Conservation (phyloP, 257 asterid species). For the Schizonepeta tenuifolia region DNA sequence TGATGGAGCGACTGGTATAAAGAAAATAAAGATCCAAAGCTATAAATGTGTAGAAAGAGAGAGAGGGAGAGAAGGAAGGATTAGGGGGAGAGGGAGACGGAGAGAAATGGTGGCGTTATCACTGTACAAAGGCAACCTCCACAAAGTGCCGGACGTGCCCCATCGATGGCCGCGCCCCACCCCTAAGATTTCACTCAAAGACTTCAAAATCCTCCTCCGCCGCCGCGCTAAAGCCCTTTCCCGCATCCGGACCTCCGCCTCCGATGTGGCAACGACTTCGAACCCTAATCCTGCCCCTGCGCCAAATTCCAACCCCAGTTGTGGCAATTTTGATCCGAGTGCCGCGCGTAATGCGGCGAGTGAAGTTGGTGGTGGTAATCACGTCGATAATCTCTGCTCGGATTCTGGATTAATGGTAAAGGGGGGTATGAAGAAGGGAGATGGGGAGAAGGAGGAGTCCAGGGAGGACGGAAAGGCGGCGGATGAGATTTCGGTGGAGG, state of each 20-base stretch:
- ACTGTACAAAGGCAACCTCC: conserved; percentile 88
- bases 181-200: conserved; percentile 60
- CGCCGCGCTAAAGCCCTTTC: conserved; percentile 78
- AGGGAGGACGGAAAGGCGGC: conserved; percentile 27
- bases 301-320: conserved; percentile 20
- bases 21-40: neutral
- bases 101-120: conserved; percentile 76
- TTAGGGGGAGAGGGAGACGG: conserved; percentile 9
- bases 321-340: conserved; percentile 6
- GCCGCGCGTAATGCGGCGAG: conserved; percentile 4
- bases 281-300: conserved; percentile 48
- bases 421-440: conserved; percentile 40
- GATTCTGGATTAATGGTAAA: conserved; percentile 33
- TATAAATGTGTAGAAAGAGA: conserved; percentile 2
- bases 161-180: conserved; percentile 76
- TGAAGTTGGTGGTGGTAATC: neutral
- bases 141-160: conserved; percentile 65
- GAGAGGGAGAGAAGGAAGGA: neutral
- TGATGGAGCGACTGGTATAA: too few species aligned
- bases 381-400: conserved; percentile 26
- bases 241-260: conserved; percentile 46
- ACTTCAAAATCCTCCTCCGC: conserved; percentile 64
- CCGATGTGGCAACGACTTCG: conserved; percentile 39
- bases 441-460: conserved; percentile 36
- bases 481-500: conserved; percentile 26